Evolutionary conservation across 139 green algal genomes (phyloP).

Genomic region (Ettlia oleoabundans): DNA sequence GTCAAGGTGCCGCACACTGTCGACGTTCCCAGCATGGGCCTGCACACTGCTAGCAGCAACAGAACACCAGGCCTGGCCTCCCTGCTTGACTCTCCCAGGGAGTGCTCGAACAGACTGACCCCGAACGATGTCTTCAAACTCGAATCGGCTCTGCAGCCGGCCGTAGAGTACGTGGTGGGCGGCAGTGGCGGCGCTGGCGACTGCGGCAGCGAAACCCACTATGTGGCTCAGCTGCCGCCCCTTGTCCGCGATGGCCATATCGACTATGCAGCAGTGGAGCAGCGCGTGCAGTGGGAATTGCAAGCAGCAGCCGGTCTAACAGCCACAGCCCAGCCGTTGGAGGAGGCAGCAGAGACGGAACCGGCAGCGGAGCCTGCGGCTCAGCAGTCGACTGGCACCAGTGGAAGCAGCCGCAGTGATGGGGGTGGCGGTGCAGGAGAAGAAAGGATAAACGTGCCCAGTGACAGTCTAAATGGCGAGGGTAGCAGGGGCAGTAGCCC

Average conservation of each 20-base stretch:
- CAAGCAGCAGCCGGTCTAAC: not conserved
- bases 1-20: too few relatives aligned
- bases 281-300: slow-evolving; percentile 3
- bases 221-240: not conserved
- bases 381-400: not conserved
- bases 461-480: too few relatives aligned
- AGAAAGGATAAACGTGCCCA: too few relatives aligned
- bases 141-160: not conserved
- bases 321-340: not conserved
- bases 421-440: too few relatives aligned
- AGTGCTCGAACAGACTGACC: not conserved
- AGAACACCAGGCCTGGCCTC: not conserved
- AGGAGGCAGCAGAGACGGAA: not conserved
- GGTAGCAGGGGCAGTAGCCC: too few relatives aligned
- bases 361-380: too few relatives aligned
- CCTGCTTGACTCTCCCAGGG: not conserved
- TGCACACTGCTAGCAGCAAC: not conserved
- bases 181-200: not conserved
- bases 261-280: slow-evolving; percentile 4
- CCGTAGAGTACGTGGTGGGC: not conserved
- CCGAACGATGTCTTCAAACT: not conserved
- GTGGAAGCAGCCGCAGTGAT: too few relatives aligned
- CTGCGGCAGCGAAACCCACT: not conserved
- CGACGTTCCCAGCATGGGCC: not conserved
- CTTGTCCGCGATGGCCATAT: not conserved